These are phyloP conservation scores for Lepraria neglecta DNA, from an alignment of 495 filamentous ascomycete species.

Conservation along the genomic window DNA sequence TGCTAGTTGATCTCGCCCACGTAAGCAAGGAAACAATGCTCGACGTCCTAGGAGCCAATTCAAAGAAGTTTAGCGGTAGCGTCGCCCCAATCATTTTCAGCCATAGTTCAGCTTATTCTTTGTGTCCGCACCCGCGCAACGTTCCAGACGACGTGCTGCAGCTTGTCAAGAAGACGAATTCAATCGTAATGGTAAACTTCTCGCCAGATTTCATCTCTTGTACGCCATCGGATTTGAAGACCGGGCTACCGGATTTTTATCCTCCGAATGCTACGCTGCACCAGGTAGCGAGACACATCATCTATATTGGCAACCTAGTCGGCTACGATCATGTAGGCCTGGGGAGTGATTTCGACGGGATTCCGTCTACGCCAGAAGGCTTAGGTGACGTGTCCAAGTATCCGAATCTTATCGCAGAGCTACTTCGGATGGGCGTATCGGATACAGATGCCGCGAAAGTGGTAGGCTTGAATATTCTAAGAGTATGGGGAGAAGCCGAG, in stretches of 20 bases:
- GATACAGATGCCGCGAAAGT: conserved; percentile 62
- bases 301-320: conserved; percentile 49
- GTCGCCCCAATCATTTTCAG: conserved; percentile 52
- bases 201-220: conserved; percentile 70
- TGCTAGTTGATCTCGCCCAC: conserved; percentile 49
- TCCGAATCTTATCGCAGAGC: conserved; percentile 69
- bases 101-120: conserved; percentile 47
- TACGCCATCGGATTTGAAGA: conserved; percentile 38
- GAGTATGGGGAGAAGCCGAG: conserved; percentile 72
- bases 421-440: conserved; percentile 59
- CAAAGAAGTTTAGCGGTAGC: conserved; percentile 40
- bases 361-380: conserved; percentile 40
- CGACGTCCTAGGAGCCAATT: conserved; percentile 45
- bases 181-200: conserved; percentile 58
- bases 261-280: conserved; percentile 64
- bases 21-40: conserved; percentile 51
- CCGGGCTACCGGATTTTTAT: conserved; percentile 44
- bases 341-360: conserved; percentile 61
- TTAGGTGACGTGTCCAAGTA: conserved; percentile 76
- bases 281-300: conserved; percentile 66
- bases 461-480: conserved; percentile 65
- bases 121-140: conserved; percentile 53
- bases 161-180: conserved; percentile 48
- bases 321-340: conserved; percentile 58
- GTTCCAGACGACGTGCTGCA: conserved; percentile 54